Percentiles rank a stretch among this genome's conserved stretches.
Conservation (phyloP, 768 basidiomycete species). For the Tylopilus cervinicoccineus region DNA sequence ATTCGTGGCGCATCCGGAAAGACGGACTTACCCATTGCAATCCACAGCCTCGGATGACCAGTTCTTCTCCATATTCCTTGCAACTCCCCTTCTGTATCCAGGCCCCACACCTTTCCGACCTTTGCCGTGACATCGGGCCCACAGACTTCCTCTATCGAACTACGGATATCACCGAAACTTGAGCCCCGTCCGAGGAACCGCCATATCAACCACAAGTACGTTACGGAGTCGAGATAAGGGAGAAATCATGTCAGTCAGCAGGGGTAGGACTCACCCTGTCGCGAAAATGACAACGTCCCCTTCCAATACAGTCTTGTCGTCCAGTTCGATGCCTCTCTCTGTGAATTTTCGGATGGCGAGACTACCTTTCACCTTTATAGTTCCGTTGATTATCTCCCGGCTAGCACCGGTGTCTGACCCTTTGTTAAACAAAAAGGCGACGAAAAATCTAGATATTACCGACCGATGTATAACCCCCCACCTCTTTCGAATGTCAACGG, state of each 20-base stretch:
- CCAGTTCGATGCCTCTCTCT: constrained; percentile 24
- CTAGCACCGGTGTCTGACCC: constrained; percentile 37
- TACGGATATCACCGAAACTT: constrained; percentile 45
- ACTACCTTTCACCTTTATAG: constrained; percentile 48
- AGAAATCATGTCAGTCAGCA: background rate
- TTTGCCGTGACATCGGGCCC: constrained; percentile 42
- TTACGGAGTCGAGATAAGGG: background rate
- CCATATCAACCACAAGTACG: background rate
- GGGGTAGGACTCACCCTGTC: constrained; percentile 26
- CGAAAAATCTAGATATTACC: background rate
- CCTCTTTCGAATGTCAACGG: constrained; percentile 29
- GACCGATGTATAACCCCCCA: constrained; percentile 40
- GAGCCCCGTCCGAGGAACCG: background rate
- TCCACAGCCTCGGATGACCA: constrained; percentile 35
- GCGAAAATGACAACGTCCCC: constrained; percentile 33
- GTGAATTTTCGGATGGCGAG: constrained; percentile 26
- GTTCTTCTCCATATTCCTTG: constrained; percentile 37
- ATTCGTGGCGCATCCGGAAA: background rate
- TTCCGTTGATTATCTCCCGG: constrained; percentile 43
- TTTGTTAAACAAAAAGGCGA: background rate
- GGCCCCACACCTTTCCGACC: constrained; percentile 58
- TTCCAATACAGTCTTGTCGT: constrained; percentile 23
- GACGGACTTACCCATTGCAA: constrained; percentile 20
- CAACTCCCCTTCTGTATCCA: constrained; percentile 63
- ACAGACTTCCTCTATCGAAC: constrained; percentile 40